Evolutionary conservation across 495 filamentous ascomycete species (phyloP).

Genomic region (Massariosphaeria phaeospora): DNA sequence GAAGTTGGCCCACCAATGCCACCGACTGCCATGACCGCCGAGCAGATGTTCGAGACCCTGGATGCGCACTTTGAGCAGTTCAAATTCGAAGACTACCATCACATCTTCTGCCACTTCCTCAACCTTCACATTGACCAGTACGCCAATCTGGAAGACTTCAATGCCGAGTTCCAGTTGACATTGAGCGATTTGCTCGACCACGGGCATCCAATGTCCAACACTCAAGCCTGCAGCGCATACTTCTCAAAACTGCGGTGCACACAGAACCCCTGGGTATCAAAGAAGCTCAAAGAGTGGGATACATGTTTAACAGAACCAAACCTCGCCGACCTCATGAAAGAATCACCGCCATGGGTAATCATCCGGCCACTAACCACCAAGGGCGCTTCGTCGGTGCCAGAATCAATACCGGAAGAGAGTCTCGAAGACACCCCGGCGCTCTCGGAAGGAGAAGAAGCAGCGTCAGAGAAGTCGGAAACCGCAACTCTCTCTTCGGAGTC

Average conservation of each 20-base stretch:
- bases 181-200: slow-evolving; percentile 27
- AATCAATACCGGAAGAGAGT: slow-evolving; percentile 8
- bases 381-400: slow-evolving; percentile 3
- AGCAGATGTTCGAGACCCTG: slow-evolving; percentile 27
- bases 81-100: slow-evolving; percentile 33
- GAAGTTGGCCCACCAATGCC: slow-evolving; percentile 29
- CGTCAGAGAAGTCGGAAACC: not conserved
- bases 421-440: not conserved
- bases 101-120: slow-evolving; percentile 31
- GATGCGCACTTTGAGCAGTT: slow-evolving; percentile 23
- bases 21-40: slow-evolving; percentile 23
- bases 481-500: slow-evolving; percentile 9
- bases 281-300: slow-evolving; percentile 30
- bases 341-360: slow-evolving; percentile 29
- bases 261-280: slow-evolving; percentile 32
- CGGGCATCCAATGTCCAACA: slow-evolving; percentile 23
- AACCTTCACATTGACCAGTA: slow-evolving; percentile 33
- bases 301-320: not conserved
- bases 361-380: slow-evolving; percentile 22
- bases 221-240: slow-evolving; percentile 30
- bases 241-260: slow-evolving; percentile 33
- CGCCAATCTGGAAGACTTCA: slow-evolving; percentile 28
- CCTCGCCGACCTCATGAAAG: slow-evolving; percentile 21
- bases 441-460: slow-evolving; percentile 1
- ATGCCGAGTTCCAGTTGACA: slow-evolving; percentile 21